Conservation (phyloP, 345 rosid genomes). For the Citrus hindsii region DNA sequence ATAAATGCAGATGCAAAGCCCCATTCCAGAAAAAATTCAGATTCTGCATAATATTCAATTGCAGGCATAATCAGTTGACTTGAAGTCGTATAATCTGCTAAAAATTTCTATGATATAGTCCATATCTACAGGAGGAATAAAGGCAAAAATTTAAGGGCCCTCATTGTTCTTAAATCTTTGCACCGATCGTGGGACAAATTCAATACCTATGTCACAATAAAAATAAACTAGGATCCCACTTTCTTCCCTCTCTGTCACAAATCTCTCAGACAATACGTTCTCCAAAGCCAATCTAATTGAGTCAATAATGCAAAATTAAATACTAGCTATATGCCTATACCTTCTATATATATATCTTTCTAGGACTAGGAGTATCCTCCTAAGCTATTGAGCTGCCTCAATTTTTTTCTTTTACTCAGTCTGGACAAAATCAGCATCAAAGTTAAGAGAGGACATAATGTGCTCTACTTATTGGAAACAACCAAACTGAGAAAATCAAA, state of each 20-base stretch:
- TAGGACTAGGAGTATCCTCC: slow-evolving; percentile 4
- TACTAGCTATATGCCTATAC: too few species aligned
- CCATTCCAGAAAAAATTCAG: neutral
- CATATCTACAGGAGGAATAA: slow-evolving; percentile 31
- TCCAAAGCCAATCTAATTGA: neutral
- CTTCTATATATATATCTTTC: too few species aligned
- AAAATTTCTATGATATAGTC: slow-evolving; percentile 13
- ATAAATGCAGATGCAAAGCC: neutral
- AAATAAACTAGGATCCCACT: neutral
- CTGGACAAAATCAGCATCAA: too few species aligned
- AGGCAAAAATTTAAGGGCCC: neutral
- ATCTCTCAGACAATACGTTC: slow-evolving; percentile 9
- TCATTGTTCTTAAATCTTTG: neutral
- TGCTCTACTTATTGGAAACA: too few species aligned
- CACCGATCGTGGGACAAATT: neutral
- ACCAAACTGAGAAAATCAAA: too few species aligned
- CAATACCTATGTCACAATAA: neutral
- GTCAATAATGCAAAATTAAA: slow-evolving; percentile 13
- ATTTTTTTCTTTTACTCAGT: too few species aligned
- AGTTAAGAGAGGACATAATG: too few species aligned
- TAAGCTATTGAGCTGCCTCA: neutral
- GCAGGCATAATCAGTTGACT: neutral
- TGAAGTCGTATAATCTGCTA: neutral
- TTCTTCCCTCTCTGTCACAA: slow-evolving; percentile 8
- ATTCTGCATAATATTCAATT: neutral